Evolutionary conservation across 1,139 yeast species (phyloP).

Genomic region (Candida sojae): DNA sequence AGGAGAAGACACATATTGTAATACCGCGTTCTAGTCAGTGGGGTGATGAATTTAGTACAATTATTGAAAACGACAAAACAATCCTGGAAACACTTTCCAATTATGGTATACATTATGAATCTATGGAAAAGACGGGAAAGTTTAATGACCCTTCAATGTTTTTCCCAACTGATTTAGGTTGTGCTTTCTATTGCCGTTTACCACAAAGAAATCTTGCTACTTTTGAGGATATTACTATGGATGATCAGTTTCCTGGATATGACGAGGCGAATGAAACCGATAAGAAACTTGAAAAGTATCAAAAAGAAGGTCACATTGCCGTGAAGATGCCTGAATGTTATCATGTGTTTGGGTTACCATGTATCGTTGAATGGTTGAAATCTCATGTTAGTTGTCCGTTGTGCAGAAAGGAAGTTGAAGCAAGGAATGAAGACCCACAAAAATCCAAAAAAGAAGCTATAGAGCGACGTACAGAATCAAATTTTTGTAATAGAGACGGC

Average conservation of each 20-base stretch:
- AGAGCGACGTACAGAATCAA: conserved; percentile 14
- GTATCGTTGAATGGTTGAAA: conserved; percentile 47
- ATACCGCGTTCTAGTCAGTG: background rate
- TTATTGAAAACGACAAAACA: background rate
- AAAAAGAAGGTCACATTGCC: conserved; percentile 33
- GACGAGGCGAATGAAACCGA: conserved; percentile 15
- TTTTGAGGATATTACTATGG: conserved; percentile 23
- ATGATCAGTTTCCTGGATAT: conserved; percentile 37
- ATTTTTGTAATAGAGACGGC: conserved; percentile 19
- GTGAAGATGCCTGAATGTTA: conserved; percentile 48
- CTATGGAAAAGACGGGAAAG: conserved; percentile 8
- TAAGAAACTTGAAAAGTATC: conserved; percentile 15
- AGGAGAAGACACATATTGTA: background rate
- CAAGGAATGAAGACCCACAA: conserved; percentile 24
- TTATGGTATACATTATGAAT: conserved; percentile 8
- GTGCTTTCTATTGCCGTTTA: conserved; percentile 30
- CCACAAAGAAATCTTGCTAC: conserved; percentile 34
- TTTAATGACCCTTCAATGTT: conserved; percentile 43
- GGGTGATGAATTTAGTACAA: background rate
- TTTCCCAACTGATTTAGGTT: conserved; percentile 39
- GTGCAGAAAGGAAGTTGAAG: conserved; percentile 46
- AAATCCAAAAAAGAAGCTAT: conserved; percentile 18
- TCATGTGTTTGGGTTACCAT: conserved; percentile 44
- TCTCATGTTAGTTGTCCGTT: conserved; percentile 46
- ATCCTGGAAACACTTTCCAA: background rate